Conservation (phyloP, 441 rosid species). For the Gossypium trilobum region DNA sequence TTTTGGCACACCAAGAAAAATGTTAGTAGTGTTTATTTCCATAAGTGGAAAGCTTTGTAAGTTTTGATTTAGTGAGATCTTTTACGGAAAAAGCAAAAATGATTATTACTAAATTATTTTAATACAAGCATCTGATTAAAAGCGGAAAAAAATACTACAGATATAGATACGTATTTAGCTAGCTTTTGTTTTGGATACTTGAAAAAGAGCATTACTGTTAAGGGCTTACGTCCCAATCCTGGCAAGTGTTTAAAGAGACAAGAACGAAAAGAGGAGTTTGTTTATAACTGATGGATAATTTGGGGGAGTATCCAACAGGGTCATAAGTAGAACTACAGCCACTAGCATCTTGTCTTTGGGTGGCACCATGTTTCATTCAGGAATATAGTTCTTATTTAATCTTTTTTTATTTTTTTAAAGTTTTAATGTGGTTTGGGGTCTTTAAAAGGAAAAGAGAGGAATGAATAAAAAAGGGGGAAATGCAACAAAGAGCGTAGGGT, state of each 20-base stretch:
- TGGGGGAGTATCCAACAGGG: constrained; percentile 19
- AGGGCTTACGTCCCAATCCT: neutral
- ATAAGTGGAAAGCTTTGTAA: neutral
- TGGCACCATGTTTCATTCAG: neutral
- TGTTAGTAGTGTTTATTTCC: no score
- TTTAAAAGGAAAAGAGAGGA: constrained; percentile 3
- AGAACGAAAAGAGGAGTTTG: constrained; percentile 5
- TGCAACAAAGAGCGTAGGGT: constrained; percentile 18
- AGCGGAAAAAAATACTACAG: neutral
- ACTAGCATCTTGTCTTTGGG: neutral
- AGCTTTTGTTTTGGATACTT: neutral
- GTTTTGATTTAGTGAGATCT: neutral
- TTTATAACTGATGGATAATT: constrained; percentile 29
- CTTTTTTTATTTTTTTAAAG: neutral
- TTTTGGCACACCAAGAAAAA: no score
- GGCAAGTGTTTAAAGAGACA: neutral
- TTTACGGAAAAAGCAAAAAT: neutral
- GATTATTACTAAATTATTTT: neutral
- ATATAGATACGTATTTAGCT: neutral
- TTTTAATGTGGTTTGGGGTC: constrained; percentile 7
- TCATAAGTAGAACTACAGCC: neutral
- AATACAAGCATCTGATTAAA: neutral
- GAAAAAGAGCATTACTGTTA: neutral
- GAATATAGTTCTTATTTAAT: neutral
- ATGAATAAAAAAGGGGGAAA: neutral